Evolutionary conservation across 2,329 filamentous ascomycete species (phyloP), one percentile per base, ranked within the genome.

Genomic region (Monosporascus sp.): DNA sequence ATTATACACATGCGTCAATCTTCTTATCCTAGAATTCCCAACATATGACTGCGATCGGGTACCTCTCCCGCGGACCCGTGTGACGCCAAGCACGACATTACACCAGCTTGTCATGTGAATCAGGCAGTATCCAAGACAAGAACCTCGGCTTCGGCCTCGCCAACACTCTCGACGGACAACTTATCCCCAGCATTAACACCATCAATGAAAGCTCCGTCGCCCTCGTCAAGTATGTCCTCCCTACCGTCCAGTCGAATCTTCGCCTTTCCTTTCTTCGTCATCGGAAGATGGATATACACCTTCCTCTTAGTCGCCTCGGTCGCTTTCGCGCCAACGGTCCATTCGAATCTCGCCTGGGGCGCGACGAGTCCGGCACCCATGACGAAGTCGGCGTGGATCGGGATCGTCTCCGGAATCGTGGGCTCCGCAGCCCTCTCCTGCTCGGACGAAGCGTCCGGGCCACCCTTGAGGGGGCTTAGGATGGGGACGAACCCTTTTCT

Each of bases 371-470:
- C 85, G 0, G 90, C 90, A 37, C 82, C 84, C 89, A 95, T 94
- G 55, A 87, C 84, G 49, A 95, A 80, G 72, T 96, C 90, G 11
- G 90, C 87, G 66, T 95, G 88, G 51, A 95, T 86, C 7, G 89
- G 88, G 57, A 96, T 95, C 0, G 86, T 86, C n/a, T 75, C 79
- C 1, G 78, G 72, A 20, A 88, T 73, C 2, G 71, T 72, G 0
- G 88, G 84, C 56, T 83, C 78, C 1, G 82, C 85, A 6, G 76
- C 80, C 57, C 78, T 78, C 65, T 93, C 88, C 61, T 87, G 78
- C 47, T 81, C 78, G 0, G 70, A 66, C 0, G 79, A 82, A 5
- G 86, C 86, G 5, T 83, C 78, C 2, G 73, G 72, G 1, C 89
- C 88, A 4, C 76, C 85, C 60, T 86, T 85, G 7, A 90, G 77